These are phyloP conservation scores for Penicillium vulpinum DNA, from an alignment of 2,329 filamentous ascomycete genomes.

Conservation along the genomic window DNA sequence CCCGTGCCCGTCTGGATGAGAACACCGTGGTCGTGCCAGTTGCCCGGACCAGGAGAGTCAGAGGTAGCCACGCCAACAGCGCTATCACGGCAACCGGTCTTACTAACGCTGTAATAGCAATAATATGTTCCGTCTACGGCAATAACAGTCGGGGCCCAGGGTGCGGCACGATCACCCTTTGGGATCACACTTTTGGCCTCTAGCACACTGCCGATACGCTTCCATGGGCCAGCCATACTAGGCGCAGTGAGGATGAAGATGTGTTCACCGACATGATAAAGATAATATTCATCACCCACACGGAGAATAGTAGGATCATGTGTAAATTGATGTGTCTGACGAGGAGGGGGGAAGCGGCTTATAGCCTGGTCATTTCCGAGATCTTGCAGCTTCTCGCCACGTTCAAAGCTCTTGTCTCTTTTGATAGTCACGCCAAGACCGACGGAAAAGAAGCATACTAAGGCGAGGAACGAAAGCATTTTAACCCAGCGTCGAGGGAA, in stretches of 20 bases:
- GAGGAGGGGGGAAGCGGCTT: slow-evolving; percentile 20
- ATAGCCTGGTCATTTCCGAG: slow-evolving; percentile 2
- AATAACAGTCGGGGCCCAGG: slow-evolving; percentile 62
- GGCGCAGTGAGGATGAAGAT: slow-evolving; percentile 33
- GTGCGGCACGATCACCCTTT: slow-evolving; percentile 34
- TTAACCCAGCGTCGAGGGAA: slow-evolving; percentile 25
- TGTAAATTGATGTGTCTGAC: slow-evolving; percentile 27
- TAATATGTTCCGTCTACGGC: slow-evolving; percentile 61
- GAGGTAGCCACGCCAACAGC: slow-evolving; percentile 62
- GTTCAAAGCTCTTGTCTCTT: slow-evolving; percentile 8
- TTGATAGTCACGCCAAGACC: slow-evolving; percentile 15
- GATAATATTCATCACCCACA: slow-evolving; percentile 29
- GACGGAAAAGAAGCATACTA: slow-evolving; percentile 21
- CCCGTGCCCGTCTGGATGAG: slow-evolving; percentile 38
- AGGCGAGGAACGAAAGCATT: slow-evolving; percentile 21
- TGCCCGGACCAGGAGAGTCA: slow-evolving; percentile 35
- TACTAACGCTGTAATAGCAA: slow-evolving; percentile 64
- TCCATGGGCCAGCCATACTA: slow-evolving; percentile 34
- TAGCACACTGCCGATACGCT: slow-evolving; percentile 30
- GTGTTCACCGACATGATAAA: slow-evolving; percentile 35
- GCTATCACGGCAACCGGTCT: slow-evolving; percentile 61
- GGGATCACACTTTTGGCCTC: slow-evolving; percentile 33
- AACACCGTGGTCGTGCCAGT: slow-evolving; percentile 40
- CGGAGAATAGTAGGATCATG: slow-evolving; percentile 37
- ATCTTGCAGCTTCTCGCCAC: slow-evolving; percentile 8